Conservation (phyloP, 1,139 yeast genomes). For the Wickerhamiella infanticola region DNA sequence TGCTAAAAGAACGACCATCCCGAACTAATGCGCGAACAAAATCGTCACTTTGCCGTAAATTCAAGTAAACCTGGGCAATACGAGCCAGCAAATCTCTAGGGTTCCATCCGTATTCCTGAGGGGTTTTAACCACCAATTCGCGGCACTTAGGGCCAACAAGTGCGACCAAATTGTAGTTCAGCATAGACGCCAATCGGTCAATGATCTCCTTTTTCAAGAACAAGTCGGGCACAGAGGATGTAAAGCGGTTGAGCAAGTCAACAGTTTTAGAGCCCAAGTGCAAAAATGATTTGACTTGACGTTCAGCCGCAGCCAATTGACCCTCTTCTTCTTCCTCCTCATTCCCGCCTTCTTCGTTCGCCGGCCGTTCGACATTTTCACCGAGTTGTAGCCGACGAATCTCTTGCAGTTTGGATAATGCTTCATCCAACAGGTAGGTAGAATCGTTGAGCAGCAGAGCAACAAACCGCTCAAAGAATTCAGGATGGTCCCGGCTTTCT, state of each 20-base stretch:
- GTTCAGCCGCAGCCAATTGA: slow-evolving; percentile 47
- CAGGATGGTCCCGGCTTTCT: slow-evolving; percentile 48
- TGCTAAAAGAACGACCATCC: slow-evolving; percentile 76
- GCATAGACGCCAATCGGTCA: slow-evolving; percentile 88
- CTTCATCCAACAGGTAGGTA: slow-evolving; percentile 81
- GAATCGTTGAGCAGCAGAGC: slow-evolving; percentile 93
- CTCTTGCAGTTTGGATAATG: slow-evolving; percentile 59
- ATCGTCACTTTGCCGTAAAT: slow-evolving; percentile 45
- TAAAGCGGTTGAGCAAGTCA: slow-evolving; percentile 61
- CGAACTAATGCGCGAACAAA: slow-evolving; percentile 72
- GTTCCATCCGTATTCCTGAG: slow-evolving; percentile 69
- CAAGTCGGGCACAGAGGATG: slow-evolving; percentile 73
- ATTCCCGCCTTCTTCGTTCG: slow-evolving; percentile 11
- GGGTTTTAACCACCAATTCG: slow-evolving; percentile 69
- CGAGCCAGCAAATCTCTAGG: slow-evolving; percentile 59
- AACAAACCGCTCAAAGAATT: slow-evolving; percentile 77
- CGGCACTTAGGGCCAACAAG: slow-evolving; percentile 92
- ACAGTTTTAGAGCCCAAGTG: slow-evolving; percentile 76
- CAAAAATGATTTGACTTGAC: slow-evolving; percentile 67
- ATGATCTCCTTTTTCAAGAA: slow-evolving; percentile 83
- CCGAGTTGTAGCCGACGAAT: slow-evolving; percentile 65
- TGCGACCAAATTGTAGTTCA: slow-evolving; percentile 77
- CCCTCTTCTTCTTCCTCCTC: slow-evolving; percentile 36
- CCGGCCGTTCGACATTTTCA: slow-evolving; percentile 1
- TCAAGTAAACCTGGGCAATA: slow-evolving; percentile 59